Evolutionary conservation across 768 basidiomycete genomes (phyloP), one percentile per base, ranked within the genome.

Genomic region (Mycena vulgaris): DNA sequence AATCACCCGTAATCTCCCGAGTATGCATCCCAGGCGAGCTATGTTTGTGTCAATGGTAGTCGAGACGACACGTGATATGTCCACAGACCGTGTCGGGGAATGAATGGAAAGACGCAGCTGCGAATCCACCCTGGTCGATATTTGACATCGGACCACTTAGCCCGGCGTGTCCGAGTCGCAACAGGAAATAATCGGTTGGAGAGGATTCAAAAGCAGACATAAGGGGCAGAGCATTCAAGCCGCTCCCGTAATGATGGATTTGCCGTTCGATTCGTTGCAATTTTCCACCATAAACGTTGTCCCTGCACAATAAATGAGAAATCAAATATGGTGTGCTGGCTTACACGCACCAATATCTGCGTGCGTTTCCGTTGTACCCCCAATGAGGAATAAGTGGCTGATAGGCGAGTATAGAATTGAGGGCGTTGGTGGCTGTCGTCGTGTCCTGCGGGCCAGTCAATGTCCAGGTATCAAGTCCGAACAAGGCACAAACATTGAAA

Each of bases 301-400:
- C 89, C 89, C 87, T 88, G 63, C 21, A 17, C 27, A 59, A 14
- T 23, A 13, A 39, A 33, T 70, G 53, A 65, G 65, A 19, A 40
- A 66, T 61, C 53, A 48, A 57, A 37, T 4, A 21, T 17, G 11
- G 17, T n/a, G 14, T 27, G 45, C 13, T 35, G 42, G 42, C 19
- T n/a, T 30, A 42, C 16, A 75, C 80, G 55, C 62, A 88, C 88
- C 87, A 88, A 78, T 88, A 89, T 33, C 88, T 83, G 61, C 88
- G 80, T 1, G 88, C 88, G 73, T 89, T 89, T 9, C 88, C 88
- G 71, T 89, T 89, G 77, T 89, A 89, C 19, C 88, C 88, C 88
- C 88, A 89, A 75, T 89, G 88, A n/a, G 88, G 83, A 37, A 89
- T 83, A 8, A 86, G 80, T 2, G 88, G 88, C 71, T 89, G 86